phyloP scores from a whole-genome alignment of 2,329 filamentous ascomycete species.

The Helicocarpus griseus region DNA sequence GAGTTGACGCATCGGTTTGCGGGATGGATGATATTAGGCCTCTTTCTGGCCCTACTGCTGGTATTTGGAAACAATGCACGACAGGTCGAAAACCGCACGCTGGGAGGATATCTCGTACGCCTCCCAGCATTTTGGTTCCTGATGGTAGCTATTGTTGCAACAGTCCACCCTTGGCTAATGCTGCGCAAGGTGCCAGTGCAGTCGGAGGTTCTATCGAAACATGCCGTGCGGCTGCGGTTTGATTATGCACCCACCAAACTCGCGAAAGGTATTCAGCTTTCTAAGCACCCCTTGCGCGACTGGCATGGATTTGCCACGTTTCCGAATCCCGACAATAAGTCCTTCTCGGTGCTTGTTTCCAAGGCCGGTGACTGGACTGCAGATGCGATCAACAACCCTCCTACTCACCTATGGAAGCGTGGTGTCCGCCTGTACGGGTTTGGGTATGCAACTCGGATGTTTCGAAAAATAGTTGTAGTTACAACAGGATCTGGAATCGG shows the following conservation, averaged over 20 bases:
- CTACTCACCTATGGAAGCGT: conserved; percentile 56
- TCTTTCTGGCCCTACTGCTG: conserved; percentile 57
- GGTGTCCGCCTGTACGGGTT: conserved; percentile 59
- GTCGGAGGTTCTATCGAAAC: conserved; percentile 58
- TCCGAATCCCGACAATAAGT: conserved; percentile 46
- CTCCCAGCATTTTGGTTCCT: conserved; percentile 60
- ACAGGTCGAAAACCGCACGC: conserved; percentile 22
- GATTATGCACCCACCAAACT: conserved; percentile 51
- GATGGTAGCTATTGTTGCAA: conserved; percentile 50
- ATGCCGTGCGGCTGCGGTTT: conserved; percentile 64
- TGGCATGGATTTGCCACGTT: conserved; percentile 72
- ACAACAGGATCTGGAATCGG: conserved; percentile 67
- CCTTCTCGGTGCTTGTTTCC: conserved; percentile 61
- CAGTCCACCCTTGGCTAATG: conserved; percentile 63
- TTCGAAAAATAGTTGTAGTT: conserved; percentile 55
- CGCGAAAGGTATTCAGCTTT: conserved; percentile 50
- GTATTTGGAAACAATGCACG: conserved; percentile 42
- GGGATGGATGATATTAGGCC: conserved; percentile 56
- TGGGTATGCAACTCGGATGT: conserved; percentile 56
- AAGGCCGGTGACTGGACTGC: conserved; percentile 68
- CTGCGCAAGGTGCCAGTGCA: conserved; percentile 59
- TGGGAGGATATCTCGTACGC: conserved; percentile 33
- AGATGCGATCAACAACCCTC: conserved; percentile 51
- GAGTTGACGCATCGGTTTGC: conserved; percentile 63
- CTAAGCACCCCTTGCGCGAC: conserved; percentile 55